A percentile compares a stretch with the other conserved stretches of the same genome.
phyloP scores from a whole-genome alignment of 306 rosid species.

The Adenanthera pavonina region DNA sequence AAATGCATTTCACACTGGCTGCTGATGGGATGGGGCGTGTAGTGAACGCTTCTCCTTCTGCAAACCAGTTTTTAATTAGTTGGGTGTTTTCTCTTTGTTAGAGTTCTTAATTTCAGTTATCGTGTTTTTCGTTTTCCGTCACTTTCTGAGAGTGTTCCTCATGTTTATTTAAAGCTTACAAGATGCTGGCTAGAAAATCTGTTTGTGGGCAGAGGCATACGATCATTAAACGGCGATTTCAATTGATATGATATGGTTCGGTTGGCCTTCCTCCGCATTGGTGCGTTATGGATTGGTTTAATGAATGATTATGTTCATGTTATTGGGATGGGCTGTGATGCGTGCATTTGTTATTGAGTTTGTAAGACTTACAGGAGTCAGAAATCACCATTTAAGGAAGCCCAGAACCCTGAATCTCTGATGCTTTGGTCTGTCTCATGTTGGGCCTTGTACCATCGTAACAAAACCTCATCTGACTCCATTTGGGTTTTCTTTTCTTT shows the following conservation, averaged over 20 bases:
- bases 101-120: background rate
- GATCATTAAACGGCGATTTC: background rate
- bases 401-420: background rate
- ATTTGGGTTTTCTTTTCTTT: background rate
- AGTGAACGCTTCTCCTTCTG: background rate
- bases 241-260: background rate
- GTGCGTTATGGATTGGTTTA: background rate
- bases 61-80: background rate
- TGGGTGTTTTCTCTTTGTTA: background rate
- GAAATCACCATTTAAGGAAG: background rate
- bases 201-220: background rate
- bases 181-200: background rate
- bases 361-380: no score
- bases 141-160: background rate
- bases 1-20: background rate
- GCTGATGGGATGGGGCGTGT: background rate
- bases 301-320: background rate
- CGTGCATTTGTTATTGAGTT: background rate
- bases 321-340: background rate
- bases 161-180: background rate
- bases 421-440: background rate
- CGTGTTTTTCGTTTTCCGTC: no score
- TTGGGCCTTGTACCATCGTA: background rate
- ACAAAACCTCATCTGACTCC: background rate
- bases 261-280: background rate